Percentiles rank a stretch among this genome's conserved stretches.
These are phyloP conservation scores for Fusarium citri DNA, from an alignment of 2,329 filamentous ascomycete genomes.

Conservation along the genomic window DNA sequence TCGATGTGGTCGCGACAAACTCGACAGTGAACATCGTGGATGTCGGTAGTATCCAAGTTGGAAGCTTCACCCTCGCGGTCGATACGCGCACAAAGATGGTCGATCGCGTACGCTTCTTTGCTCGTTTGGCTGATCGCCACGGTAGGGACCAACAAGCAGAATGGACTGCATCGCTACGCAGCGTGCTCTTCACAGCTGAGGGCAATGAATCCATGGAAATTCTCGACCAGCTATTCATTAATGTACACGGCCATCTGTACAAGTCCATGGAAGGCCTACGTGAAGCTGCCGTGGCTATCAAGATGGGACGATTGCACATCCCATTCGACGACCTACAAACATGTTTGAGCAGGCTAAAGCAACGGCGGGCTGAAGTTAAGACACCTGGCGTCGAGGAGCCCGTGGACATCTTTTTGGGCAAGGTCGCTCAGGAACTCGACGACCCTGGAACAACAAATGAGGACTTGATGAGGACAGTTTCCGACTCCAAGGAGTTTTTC, in stretches of 20 bases:
- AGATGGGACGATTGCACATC: slow-evolving; percentile 89
- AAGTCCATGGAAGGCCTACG: slow-evolving; percentile 86
- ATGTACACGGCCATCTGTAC: slow-evolving; percentile 91
- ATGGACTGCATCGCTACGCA: slow-evolving; percentile 90
- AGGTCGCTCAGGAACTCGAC: slow-evolving; percentile 80
- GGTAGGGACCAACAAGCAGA: slow-evolving; percentile 80
- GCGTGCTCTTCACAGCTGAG: slow-evolving; percentile 88
- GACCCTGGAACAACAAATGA: slow-evolving; percentile 74
- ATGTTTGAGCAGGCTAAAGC: slow-evolving; percentile 69
- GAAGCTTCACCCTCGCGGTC: slow-evolving; percentile 85
- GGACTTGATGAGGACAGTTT: slow-evolving; percentile 82
- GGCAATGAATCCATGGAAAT: slow-evolving; percentile 88
- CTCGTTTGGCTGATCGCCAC: slow-evolving; percentile 72
- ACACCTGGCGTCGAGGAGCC: slow-evolving; percentile 56
- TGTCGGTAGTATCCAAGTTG: slow-evolving; percentile 86
- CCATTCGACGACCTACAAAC: slow-evolving; percentile 86
- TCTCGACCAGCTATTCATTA: slow-evolving; percentile 87
- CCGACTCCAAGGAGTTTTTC: slow-evolving; percentile 92
- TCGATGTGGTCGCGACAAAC: slow-evolving; percentile 88
- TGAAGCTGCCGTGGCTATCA: slow-evolving; percentile 90
- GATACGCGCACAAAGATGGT: slow-evolving; percentile 94
- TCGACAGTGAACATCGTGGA: slow-evolving; percentile 81
- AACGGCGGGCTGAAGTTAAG: slow-evolving; percentile 53
- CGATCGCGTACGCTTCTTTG: slow-evolving; percentile 88
- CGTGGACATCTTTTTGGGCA: slow-evolving; percentile 73